Base-by-base conservation (phyloP, 2,329 filamentous ascomycete species). In the Pyrenochaeta sp. region DNA sequence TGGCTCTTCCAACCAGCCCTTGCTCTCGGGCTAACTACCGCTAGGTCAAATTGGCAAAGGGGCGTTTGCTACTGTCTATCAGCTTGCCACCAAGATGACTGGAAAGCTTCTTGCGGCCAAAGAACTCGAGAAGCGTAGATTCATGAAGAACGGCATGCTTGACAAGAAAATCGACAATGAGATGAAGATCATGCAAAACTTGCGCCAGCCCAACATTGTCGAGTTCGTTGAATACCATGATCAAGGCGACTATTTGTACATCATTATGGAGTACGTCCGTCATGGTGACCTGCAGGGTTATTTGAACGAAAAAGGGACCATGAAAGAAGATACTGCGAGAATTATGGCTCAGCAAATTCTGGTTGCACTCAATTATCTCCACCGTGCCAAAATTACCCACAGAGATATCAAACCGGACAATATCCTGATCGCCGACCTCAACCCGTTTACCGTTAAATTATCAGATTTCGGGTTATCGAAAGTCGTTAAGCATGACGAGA, bases 371-470 rank as follows among this genome's bases (percentile, higher is more conserved):
- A 85, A 84, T 20, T 96, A 99, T 68, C 78, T 99, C 7, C 94
- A 99, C 69, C 77, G 80, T 39, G 87, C 88, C 60, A 90, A 88
- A 64, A 96, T 99, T 59, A 97, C 93, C 0, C 94, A 99, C 72
- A 88, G 94, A n/a, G 94, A 99, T 70, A 91, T 99, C 65, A 99
- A 99, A 68, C 94, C 94, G 0, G 94, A 99, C 76, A 99, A 99
- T 63, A 96, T 99, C 48, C 79, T 99, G 27, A 89, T 97, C 55
- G 79, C 85, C 8, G 86, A 84, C 1, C 68, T 83, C 7, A 77
- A 86, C 5, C 91, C 92, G 0, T 82, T 96, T 35, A 78, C 83
- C 10, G 87, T 97, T 59, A 97, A 99, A 72, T 78, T 99, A 10
- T 96, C 94, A 0, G 94, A 99, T 67, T 99, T 99, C 74, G 94